A percentile compares a stretch with the other conserved stretches of the same genome.
phyloP scores from a whole-genome alignment of 768 basidiomycete species.

The Suillus ampliporus region DNA sequence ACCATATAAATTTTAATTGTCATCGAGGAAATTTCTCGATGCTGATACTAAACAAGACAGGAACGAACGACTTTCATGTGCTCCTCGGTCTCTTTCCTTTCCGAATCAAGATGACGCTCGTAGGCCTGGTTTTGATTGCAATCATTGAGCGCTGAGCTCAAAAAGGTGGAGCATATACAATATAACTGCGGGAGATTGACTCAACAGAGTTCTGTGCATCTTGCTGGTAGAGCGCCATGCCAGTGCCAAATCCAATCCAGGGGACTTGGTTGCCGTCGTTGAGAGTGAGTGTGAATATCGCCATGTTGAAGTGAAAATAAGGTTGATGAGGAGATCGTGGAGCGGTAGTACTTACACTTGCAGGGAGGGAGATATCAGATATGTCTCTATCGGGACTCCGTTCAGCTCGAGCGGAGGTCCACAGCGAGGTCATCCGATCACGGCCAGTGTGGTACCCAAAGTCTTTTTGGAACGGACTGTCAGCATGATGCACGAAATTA shows the following conservation, averaged over 20 bases:
- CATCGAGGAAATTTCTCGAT: too few relatives aligned
- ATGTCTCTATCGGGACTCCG: background rate
- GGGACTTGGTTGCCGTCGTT: constrained; percentile 46
- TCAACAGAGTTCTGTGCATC: constrained; percentile 35
- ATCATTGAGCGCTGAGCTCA: too few relatives aligned
- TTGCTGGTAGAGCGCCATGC: constrained; percentile 37
- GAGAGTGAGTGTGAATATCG: constrained; percentile 34
- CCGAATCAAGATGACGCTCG: too few relatives aligned
- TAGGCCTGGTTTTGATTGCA: too few relatives aligned
- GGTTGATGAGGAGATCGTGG: background rate
- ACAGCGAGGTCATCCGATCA: background rate
- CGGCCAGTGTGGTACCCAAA: background rate
- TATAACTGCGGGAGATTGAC: too few relatives aligned
- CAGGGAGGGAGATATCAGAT: too few relatives aligned
- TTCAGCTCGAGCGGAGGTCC: background rate
- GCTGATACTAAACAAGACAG: too few relatives aligned
- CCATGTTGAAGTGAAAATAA: constrained; percentile 19
- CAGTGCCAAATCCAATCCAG: constrained; percentile 45
- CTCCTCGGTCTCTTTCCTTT: too few relatives aligned
- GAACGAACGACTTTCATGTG: too few relatives aligned
- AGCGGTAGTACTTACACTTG: constrained; percentile 4
- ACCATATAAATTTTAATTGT: too few relatives aligned
- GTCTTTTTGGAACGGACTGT: background rate
- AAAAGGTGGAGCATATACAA: too few relatives aligned
- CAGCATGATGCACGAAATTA: background rate